These are phyloP conservation scores for Wickerhamomyces bisporus DNA, from an alignment of 805 yeast species.

Conservation along the genomic window DNA sequence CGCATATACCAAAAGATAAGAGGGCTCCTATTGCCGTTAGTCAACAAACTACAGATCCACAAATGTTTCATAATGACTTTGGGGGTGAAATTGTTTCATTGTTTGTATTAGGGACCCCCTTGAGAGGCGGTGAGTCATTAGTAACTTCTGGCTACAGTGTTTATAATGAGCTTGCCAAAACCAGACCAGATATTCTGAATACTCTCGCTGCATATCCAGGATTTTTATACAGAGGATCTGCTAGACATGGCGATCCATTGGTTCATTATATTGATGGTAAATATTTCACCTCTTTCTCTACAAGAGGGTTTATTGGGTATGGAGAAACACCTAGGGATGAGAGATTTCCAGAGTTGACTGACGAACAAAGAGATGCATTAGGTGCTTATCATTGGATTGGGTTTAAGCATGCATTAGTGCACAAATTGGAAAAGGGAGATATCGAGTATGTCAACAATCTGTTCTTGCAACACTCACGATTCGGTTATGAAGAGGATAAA, in stretches of 20 bases:
- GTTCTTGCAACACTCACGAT: constrained; percentile 3
- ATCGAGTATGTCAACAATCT: constrained; percentile 5
- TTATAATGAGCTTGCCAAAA: constrained; percentile 2
- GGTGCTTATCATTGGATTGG: constrained; percentile 5
- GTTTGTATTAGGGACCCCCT: not conserved
- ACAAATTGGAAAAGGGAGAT: constrained; percentile 3
- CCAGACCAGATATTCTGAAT: constrained; percentile 1
- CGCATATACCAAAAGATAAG: constrained; percentile 2
- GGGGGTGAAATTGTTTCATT: constrained; percentile 5
- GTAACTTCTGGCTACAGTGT: constrained; percentile 2
- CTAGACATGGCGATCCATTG: not conserved
- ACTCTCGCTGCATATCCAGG: not conserved
- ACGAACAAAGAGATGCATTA: constrained; percentile 1
- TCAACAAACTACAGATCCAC: constrained; percentile 6
- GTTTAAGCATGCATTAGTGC: constrained; percentile 1
- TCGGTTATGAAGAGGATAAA: constrained; percentile 1
- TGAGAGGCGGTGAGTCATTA: constrained; percentile 1
- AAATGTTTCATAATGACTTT: constrained; percentile 6
- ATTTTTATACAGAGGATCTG: not conserved
- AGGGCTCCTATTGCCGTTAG: constrained; percentile 4
- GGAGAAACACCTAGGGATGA: constrained; percentile 1
- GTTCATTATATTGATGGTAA: not conserved
- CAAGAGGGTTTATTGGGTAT: constrained; percentile 3
- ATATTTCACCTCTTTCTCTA: not conserved
- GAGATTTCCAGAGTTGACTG: not conserved